A percentile compares a stretch with the other conserved stretches of the same genome.
phyloP scores from a whole-genome alignment of 768 basidiomycete species.

The Tylopilus cervinicoccineus region DNA sequence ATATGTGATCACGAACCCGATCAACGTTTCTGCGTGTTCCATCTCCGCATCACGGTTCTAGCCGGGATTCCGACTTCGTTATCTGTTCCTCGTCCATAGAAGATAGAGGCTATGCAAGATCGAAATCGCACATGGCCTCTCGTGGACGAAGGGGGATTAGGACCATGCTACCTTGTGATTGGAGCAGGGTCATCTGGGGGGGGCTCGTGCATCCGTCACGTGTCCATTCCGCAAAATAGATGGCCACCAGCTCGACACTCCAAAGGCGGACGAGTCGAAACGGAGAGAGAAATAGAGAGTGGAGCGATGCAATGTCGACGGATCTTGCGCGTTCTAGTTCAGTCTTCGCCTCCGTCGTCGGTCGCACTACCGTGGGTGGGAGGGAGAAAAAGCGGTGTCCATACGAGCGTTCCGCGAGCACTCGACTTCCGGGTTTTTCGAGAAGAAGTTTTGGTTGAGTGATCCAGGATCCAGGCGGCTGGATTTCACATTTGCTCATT shows the following conservation, averaged over 20 bases:
- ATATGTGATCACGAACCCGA: slow-evolving; percentile 1
- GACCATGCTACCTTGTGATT: background rate
- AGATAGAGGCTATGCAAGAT: slow-evolving; percentile 5
- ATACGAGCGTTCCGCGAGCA: slow-evolving; percentile 23
- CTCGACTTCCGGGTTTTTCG: slow-evolving; percentile 12
- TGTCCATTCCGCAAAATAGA: slow-evolving; percentile 12
- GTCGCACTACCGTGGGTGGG: slow-evolving; percentile 14
- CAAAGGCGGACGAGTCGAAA: background rate
- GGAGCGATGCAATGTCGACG: background rate
- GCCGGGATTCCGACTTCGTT: background rate
- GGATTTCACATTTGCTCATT: slow-evolving; percentile 5
- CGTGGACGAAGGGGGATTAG: background rate
- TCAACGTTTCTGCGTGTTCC: slow-evolving; percentile 2
- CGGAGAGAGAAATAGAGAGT: background rate
- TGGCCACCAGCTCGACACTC: background rate
- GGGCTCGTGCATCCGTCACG: slow-evolving; percentile 3
- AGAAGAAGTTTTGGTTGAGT: slow-evolving; percentile 1
- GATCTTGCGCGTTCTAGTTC: background rate
- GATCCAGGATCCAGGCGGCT: background rate
- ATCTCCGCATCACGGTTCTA: slow-evolving; percentile 15
- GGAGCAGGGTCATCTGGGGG: background rate
- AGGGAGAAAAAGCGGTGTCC: background rate
- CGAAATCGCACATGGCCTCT: background rate
- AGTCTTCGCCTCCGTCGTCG: slow-evolving; percentile 8
- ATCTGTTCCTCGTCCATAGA: background rate